Base-by-base conservation (phyloP, 306 rosid species). In the Acacia acuminata region DNA sequence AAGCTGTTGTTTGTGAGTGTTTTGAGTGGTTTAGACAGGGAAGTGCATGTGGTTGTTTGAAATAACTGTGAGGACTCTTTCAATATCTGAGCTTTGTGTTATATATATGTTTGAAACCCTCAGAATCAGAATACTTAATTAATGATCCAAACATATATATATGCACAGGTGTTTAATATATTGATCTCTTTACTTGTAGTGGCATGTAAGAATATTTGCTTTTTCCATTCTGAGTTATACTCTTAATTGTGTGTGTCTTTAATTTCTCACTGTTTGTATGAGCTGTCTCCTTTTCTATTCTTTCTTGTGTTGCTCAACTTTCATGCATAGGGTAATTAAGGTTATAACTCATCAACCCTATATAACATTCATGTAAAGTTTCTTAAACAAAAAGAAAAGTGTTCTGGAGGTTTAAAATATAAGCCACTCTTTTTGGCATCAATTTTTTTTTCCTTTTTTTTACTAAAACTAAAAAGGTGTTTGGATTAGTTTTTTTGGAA, bases 21-120 rank as follows among this genome's bases (percentile, higher is more conserved):
- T 22, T 8, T 7, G 72, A 36, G 44, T 65, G 17, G 14, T 81
- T 16, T 67, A 30, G 97, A 83, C 68, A 82, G 85, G 36, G 88
- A 90, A 79, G 73, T 85, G 87, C 94, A 92, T 84, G 92, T 92
- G 96, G 90, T 72, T 77, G 96, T 66, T 80, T 88, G 87, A 44
- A 91, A 86, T 90, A 8, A 56, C n/a, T 74, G 63, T 71, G 32
- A 77, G 56, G 58, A 77, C 83, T 77, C 75, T 70, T 74, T 84
- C 84, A 79, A 82, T 38, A 60, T 11, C 7, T 56, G 27, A 56
- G 27, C 2, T 56, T 56, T 56, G 27, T n/a, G 24, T 19, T 53
- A 30, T 30, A 30, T 30, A 68, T 71, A 78, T 76, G 13, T 56
- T 58, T 10, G 68, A 27, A 63, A 12, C 40, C 38, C 73, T 65